These are phyloP conservation scores for Cadophora gregata DNA, from an alignment of 2,329 filamentous ascomycete species.

Conservation along the genomic window DNA sequence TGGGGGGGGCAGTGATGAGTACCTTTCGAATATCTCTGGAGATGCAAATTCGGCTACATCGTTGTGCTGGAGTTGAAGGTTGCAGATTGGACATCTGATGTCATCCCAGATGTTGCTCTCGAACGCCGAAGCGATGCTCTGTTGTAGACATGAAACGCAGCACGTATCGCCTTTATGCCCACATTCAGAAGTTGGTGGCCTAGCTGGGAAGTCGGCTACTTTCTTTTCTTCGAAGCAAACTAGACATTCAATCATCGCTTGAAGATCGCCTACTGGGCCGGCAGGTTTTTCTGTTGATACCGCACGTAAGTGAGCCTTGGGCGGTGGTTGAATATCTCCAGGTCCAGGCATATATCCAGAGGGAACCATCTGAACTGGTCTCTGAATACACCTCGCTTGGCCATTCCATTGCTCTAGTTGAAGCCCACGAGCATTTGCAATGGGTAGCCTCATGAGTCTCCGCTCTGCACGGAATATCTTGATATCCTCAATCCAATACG, in stretches of 20 bases:
- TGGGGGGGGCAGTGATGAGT: background rate
- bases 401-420: conserved; percentile 17
- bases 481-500: conserved; percentile 22
- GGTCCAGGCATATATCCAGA: conserved; percentile 15
- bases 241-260: conserved; percentile 24
- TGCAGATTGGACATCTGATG: conserved; percentile 31
- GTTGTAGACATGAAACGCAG: conserved; percentile 24
- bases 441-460: conserved; percentile 17
- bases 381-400: conserved; percentile 6
- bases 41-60: conserved; percentile 30
- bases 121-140: conserved; percentile 21
- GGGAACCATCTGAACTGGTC: conserved; percentile 15
- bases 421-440: conserved; percentile 3
- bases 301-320: conserved; percentile 14
- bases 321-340: conserved; percentile 17
- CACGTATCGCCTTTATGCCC: conserved; percentile 21
- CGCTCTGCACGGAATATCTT: conserved; percentile 15
- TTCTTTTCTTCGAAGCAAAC: conserved; percentile 29
- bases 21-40: conserved; percentile 26
- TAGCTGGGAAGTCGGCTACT: conserved; percentile 19
- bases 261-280: conserved; percentile 17
- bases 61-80: conserved; percentile 24
- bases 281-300: background rate
- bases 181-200: conserved; percentile 22
- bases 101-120: conserved; percentile 29